A percentile compares a stretch with the other conserved stretches of the same genome.
Evolutionary conservation across 1,284 basidiomycete species (phyloP).

Genomic region (Flammula alnicola): DNA sequence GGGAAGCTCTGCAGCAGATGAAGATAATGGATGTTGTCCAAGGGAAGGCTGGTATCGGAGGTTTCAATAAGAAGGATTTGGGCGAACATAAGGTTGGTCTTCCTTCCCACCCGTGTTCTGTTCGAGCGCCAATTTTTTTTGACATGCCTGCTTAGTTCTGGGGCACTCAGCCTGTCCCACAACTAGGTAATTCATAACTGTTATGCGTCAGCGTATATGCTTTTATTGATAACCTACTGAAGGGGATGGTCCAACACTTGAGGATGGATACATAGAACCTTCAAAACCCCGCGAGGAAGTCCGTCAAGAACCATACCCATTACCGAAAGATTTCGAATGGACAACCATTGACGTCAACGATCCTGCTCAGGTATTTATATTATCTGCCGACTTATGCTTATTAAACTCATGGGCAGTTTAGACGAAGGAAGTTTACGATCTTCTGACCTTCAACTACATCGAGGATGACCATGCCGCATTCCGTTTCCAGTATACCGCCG

Average conservation of each 20-base stretch:
- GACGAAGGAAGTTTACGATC: constrained; percentile 91
- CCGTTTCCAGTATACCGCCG: constrained; percentile 94
- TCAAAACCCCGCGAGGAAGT: constrained; percentile 81
- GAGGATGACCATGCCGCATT: constrained; percentile 97
- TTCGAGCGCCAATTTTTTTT: constrained; percentile 11
- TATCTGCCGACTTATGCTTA: constrained; percentile 5
- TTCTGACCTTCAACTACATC: constrained; percentile 94
- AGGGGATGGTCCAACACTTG: constrained; percentile 70
- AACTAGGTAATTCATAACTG: constrained; percentile 77
- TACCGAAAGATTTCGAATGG: constrained; percentile 97
- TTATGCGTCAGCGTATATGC: no score
- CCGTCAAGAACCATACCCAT: constrained; percentile 83
- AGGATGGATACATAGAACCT: constrained; percentile 91
- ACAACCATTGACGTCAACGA: constrained; percentile 82
- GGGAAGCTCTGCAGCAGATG: constrained; percentile 66
- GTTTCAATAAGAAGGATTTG: constrained; percentile 75
- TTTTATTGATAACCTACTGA: no score
- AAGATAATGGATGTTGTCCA: constrained; percentile 76
- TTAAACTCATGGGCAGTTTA: constrained; percentile 35
- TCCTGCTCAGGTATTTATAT: constrained; percentile 59
- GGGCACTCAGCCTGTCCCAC: constrained; percentile 94
- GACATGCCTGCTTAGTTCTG: constrained; percentile 70
- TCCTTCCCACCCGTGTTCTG: neutral
- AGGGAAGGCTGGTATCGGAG: constrained; percentile 72
- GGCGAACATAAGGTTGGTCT: constrained; percentile 83